Evolutionary conservation across 768 basidiomycete genomes (phyloP).

Genomic region (Serendipita vermifera): DNA sequence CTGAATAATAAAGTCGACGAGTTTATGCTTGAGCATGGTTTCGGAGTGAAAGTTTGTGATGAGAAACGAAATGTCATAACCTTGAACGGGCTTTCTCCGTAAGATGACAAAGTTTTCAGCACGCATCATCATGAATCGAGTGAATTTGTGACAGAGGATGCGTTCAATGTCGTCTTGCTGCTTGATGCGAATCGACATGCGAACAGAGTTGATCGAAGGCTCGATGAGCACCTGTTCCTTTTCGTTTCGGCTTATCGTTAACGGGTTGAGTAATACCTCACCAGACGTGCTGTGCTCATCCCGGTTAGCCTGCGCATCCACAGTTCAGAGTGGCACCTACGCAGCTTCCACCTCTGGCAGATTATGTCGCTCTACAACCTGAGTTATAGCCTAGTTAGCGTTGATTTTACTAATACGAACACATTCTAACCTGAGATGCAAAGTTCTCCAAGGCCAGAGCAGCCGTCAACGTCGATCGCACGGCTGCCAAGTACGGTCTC

Average conservation of each 20-base stretch:
- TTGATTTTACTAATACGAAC: conserved; percentile 12
- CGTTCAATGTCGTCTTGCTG: conserved; percentile 98
- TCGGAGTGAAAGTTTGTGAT: conserved; percentile 96
- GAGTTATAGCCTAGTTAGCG: too few species aligned
- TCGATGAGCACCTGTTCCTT: conserved; percentile 96
- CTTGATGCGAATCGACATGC: conserved; percentile 95
- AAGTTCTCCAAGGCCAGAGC: conserved; percentile 96
- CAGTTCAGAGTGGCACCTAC: conserved; percentile 32
- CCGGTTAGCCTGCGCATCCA: background rate
- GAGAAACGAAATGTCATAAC: conserved; percentile 96
- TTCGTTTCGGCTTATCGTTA: conserved; percentile 92
- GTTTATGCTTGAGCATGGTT: conserved; percentile 98
- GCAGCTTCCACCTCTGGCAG: conserved; percentile 88
- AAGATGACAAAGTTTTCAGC: conserved; percentile 96
- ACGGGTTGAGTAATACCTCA: conserved; percentile 86
- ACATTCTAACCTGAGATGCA: conserved; percentile 67
- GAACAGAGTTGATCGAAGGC: conserved; percentile 92
- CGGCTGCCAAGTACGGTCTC: conserved; percentile 90
- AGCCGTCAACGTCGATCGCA: conserved; percentile 92
- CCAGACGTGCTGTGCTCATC: conserved; percentile 57
- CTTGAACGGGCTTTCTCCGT: conserved; percentile 90
- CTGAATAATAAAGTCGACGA: conserved; percentile 99
- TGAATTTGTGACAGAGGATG: conserved; percentile 96
- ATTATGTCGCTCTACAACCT: conserved; percentile 96
- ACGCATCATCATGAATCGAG: conserved; percentile 96